A percentile compares a stretch with the other conserved stretches of the same genome.
phyloP scores from a whole-genome alignment of 768 basidiomycete species.

The Trametes cinnabarina region DNA sequence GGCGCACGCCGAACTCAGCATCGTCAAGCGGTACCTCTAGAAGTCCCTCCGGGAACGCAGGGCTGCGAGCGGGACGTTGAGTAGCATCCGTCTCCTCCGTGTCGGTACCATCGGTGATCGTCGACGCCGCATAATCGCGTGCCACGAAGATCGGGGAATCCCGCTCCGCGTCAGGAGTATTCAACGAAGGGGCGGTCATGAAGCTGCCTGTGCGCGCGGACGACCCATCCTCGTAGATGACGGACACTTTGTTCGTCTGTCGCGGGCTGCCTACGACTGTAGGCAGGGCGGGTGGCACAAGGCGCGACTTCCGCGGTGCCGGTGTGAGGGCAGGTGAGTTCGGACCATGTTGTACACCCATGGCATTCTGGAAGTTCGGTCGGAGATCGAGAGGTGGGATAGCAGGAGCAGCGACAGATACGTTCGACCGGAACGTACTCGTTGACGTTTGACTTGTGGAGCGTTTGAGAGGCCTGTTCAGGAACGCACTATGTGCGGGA shows the following conservation, averaged over 20 bases:
- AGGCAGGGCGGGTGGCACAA: slow-evolving; percentile 21
- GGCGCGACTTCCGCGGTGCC: slow-evolving; percentile 23
- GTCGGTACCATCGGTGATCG: slow-evolving; percentile 1
- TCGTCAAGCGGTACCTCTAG: slow-evolving; percentile 11
- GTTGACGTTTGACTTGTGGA: slow-evolving; percentile 65
- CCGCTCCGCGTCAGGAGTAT: slow-evolving; percentile 18
- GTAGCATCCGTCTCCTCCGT: slow-evolving; percentile 4
- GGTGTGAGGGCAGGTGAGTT: slow-evolving; percentile 10
- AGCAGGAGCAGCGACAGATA: slow-evolving; percentile 39
- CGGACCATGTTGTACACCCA: slow-evolving; percentile 17
- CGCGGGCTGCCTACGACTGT: slow-evolving; percentile 24
- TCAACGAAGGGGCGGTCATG: slow-evolving; percentile 31
- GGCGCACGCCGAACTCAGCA: neutral
- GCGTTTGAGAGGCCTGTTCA: slow-evolving; percentile 63
- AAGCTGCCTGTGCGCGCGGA: slow-evolving; percentile 32
- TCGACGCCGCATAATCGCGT: slow-evolving; percentile 15
- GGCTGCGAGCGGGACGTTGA: slow-evolving; percentile 2
- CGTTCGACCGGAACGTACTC: slow-evolving; percentile 50
- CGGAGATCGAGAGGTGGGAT: slow-evolving; percentile 61
- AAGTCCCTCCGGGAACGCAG: slow-evolving; percentile 16
- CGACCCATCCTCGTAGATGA: slow-evolving; percentile 32
- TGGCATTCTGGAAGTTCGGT: slow-evolving; percentile 43
- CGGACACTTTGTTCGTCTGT: slow-evolving; percentile 26
- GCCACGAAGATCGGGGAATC: slow-evolving; percentile 8
- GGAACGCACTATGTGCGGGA: slow-evolving; percentile 47